phyloP scores from a whole-genome alignment of 352 stramenopile species.

The Phytophthora melonis region DNA sequence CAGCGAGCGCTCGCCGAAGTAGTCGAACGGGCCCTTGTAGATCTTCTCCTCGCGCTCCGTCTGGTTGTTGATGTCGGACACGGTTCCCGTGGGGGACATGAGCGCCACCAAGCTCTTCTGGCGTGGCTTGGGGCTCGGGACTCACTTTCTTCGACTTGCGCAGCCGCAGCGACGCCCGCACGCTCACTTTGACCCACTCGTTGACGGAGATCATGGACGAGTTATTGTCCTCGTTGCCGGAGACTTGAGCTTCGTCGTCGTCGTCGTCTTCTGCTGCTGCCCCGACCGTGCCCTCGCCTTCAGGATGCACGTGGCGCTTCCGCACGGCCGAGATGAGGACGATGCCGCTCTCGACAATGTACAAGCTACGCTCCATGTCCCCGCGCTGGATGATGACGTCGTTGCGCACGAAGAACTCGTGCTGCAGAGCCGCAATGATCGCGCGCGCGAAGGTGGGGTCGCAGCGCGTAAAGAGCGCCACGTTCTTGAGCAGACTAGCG shows the following conservation, averaged over 20 bases:
- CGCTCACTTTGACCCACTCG: constrained; percentile 39
- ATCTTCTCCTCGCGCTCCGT: constrained; percentile 65
- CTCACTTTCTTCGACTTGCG: constrained; percentile 23
- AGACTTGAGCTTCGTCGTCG: constrained; percentile 8
- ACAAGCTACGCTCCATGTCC: constrained; percentile 66
- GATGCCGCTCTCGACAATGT: constrained; percentile 75
- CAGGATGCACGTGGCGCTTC: constrained; percentile 8
- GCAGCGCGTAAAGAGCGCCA: constrained; percentile 65
- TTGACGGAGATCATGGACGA: constrained; percentile 42
- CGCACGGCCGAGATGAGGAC: constrained; percentile 68
- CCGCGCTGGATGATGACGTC: constrained; percentile 80
- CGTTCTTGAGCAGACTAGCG: constrained; percentile 65
- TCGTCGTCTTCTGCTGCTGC: neutral
- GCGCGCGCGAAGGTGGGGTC: constrained; percentile 69
- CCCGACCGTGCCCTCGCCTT: neutral
- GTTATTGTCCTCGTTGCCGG: constrained; percentile 15
- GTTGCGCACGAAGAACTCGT: constrained; percentile 79
- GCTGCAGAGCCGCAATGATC: constrained; percentile 69
- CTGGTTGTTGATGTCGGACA: constrained; percentile 42
- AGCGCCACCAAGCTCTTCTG: constrained; percentile 34
- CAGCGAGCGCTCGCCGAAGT: constrained; percentile 79
- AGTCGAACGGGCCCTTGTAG: constrained; percentile 80
- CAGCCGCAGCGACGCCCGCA: constrained; percentile 18
- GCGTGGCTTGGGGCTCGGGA: constrained; percentile 2
- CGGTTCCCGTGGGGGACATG: constrained; percentile 30